Evolutionary conservation across 148 eudicot species (phyloP), one percentile per base, ranked within the genome.

Genomic region (Arbutus unedo): DNA sequence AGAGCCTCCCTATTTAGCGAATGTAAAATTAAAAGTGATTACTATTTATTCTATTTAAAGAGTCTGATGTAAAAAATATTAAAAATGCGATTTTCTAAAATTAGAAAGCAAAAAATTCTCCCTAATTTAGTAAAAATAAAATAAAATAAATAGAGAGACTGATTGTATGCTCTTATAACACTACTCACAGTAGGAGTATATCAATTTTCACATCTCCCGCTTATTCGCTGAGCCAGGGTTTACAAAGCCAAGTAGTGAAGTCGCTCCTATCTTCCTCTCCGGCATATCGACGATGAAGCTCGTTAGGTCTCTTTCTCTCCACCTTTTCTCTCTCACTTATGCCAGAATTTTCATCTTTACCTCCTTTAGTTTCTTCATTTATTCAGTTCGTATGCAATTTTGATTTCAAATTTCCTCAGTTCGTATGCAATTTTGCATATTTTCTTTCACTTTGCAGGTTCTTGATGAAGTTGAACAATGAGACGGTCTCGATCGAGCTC

Each of bases 401-500:
- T 57, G 19, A 60, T 79, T 49, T 21, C 8, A 6, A 60, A 50
- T 51, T 80, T 66, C 47, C 10, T 57, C 66, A 4, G 66, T n/a
- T n/a, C n/a, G n/a, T n/a, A n/a, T n/a, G n/a, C 8, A 21, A 15
- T 43, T 57, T 9, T 23, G 16, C 18, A 6, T 13, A 21, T 51
- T 68, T 49, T 3, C 60, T 54, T 25, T 19, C 16, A 48, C 6
- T 48, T 23, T 23, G 72, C 59, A 89, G 87, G 74, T 87, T 89
- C 83, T 86, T 87, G 91, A 87, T 93, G 97, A 93, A 93, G 88
- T 85, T 93, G 85, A 93, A 92, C 91, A 92, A 92, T 23, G 97
- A 93, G 78, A 92, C 95, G 1, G 97, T 93, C 82, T 92, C 95
- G 47, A 92, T 93, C 70, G 97, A 93, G 89, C 95, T 93, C 79